Evolutionary conservation across 2,329 filamentous ascomycete genomes (phyloP).

Genomic region (Pseudogymnoascus sp.): DNA sequence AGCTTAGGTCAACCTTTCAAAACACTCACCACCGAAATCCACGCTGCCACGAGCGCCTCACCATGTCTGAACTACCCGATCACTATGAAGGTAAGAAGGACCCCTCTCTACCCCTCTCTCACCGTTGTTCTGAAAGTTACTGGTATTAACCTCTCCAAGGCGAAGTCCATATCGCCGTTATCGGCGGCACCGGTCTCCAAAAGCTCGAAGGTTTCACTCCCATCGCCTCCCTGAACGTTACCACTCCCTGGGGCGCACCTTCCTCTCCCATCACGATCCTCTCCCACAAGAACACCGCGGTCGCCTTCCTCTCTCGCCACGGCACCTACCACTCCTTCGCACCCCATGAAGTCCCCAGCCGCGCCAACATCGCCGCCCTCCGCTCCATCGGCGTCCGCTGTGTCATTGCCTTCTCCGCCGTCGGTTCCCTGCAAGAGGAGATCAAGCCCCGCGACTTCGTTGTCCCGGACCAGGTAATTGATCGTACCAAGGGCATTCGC

Average conservation of each 20-base stretch:
- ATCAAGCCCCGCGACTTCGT: conserved; percentile 97
- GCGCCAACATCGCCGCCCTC: conserved; percentile 97
- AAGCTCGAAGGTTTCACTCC: conserved; percentile 81
- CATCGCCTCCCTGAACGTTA: conserved; percentile 66
- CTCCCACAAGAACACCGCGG: conserved; percentile 70
- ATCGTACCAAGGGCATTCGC: conserved; percentile 85
- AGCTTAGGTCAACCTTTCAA: background rate
- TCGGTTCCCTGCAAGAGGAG: conserved; percentile 84
- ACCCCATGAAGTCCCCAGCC: conserved; percentile 88
- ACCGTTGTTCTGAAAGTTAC: background rate
- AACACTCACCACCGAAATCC: background rate
- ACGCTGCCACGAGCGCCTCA: background rate
- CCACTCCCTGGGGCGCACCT: conserved; percentile 83
- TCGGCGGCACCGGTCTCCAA: conserved; percentile 87
- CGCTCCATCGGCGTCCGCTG: conserved; percentile 81
- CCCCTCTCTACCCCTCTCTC: background rate
- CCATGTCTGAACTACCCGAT: conserved; percentile 24
- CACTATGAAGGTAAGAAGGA: conserved; percentile 19
- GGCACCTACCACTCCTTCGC: conserved; percentile 81
- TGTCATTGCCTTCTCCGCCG: conserved; percentile 90
- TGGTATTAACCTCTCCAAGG: conserved; percentile 33
- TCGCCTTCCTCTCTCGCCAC: conserved; percentile 93
- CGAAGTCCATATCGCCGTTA: conserved; percentile 75
- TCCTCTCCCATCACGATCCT: conserved; percentile 74
- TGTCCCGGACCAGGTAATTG: conserved; percentile 91